Base-by-base conservation (phyloP, 2,329 filamentous ascomycete genomes). In the Cytospora chrysosperma region DNA sequence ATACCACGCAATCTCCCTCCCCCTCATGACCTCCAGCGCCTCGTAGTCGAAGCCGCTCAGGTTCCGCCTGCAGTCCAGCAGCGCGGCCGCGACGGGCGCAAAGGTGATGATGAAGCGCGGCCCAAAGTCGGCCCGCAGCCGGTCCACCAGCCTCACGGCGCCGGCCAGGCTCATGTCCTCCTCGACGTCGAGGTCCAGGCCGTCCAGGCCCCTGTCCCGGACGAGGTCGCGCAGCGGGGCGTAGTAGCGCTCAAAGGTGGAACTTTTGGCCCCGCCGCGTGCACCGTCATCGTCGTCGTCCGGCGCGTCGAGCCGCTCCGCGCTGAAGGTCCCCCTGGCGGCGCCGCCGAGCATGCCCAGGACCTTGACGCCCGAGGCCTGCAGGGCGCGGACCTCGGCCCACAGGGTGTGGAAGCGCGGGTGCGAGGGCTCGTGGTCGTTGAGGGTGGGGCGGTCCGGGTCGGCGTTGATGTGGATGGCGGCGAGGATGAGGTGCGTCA, bases 261-360 rank as follows among this genome's bases (percentile, higher is more conserved):
- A n/a, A n/a, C n/a, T n/a, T n/a, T n/a, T n/a, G n/a, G n/a, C n/a
- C n/a, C n/a, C n/a, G n/a, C n/a, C n/a, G n/a, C n/a, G n/a, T n/a
- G n/a, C n/a, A n/a, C n/a, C n/a, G n/a, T n/a, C n/a, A n/a, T n/a
- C 72, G 30, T 77, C 76, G 56, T 77, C 70, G 26, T 30, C 28
- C 10, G 67, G 70, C 53, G 83, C 80, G 69, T 87, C 84, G 4
- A 83, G 78, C 12, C 87, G 81, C 47, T 56, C 61, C 13, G 12
- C 7, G 56, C 81, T 77, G 72, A 85, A 94, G 24, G 83, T 86
- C 13, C 91, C 91, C 70, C 85, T 85, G 0, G 90, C 91, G 3
- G 91, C 91, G 17, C 91, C 91, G 34, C 91, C 91, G 0, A 95
- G 80, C 89, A 95, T 92, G 55, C 87, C 90, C 67, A 94, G 79